Conservation (phyloP, 176 grass and related monocot genomes). For the Lolium perenne region DNA sequence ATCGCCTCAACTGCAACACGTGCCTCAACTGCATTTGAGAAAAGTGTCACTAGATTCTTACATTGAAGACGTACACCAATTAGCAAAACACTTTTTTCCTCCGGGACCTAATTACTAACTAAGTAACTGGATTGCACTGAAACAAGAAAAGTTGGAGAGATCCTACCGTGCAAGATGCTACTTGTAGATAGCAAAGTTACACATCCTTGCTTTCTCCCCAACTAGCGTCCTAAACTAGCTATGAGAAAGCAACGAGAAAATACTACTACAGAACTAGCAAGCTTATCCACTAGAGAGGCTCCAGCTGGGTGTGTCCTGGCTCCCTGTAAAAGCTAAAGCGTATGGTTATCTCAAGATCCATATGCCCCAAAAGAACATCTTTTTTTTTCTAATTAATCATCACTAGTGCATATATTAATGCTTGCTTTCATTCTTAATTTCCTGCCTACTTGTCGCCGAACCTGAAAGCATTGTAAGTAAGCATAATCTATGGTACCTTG, state of each 20-base stretch:
- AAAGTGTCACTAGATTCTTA: no score
- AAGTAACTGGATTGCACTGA: no score
- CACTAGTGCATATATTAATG: not conserved
- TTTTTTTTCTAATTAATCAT: conserved; percentile 31
- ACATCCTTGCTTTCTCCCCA: not conserved
- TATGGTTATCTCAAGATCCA: conserved; percentile 7
- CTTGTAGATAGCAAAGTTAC: not conserved
- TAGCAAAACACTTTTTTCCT: no score
- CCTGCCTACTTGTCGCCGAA: conserved; percentile 29
- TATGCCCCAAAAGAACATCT: not conserved
- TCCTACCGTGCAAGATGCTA: no score
- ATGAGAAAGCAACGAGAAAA: not conserved
- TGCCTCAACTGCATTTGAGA: no score
- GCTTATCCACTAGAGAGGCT: not conserved
- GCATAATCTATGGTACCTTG: conserved; percentile 15
- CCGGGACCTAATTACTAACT: no score
- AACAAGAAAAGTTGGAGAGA: no score
- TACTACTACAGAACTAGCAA: not conserved
- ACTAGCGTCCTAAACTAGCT: not conserved
- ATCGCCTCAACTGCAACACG: no score
- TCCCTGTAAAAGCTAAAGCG: not conserved
- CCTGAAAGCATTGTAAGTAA: not conserved
- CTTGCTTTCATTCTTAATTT: conserved; percentile 10
- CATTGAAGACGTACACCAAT: no score
- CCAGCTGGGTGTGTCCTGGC: not conserved